phyloP scores from a whole-genome alignment of 768 basidiomycete species.

The Paxillus involutus region DNA sequence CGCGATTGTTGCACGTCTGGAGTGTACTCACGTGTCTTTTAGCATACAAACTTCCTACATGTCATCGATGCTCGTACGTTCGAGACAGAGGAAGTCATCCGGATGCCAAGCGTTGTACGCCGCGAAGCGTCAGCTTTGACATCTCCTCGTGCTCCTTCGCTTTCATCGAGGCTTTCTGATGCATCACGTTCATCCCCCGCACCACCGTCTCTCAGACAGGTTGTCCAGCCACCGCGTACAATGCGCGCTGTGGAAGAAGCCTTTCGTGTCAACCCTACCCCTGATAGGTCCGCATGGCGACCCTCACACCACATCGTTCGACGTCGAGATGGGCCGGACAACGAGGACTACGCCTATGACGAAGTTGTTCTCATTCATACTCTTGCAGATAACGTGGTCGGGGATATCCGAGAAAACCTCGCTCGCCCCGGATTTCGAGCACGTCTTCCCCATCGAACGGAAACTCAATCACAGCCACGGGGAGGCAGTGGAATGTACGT shows the following conservation, averaged over 20 bases:
- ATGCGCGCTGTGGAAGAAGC: conserved; percentile 57
- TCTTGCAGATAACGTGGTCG: conserved; percentile 52
- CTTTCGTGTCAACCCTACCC: conserved; percentile 40
- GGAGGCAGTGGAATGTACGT: conserved; percentile 9
- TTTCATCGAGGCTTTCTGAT: conserved; percentile 12
- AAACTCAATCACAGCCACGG: conserved; percentile 25
- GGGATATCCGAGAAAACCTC: conserved; percentile 57
- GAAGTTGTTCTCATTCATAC: conserved; percentile 56
- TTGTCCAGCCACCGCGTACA: conserved; percentile 30
- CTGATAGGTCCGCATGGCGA: conserved; percentile 18
- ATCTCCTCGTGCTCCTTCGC: conserved; percentile 10
- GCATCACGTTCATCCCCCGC: conserved; percentile 8
- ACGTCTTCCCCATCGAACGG: conserved; percentile 26
- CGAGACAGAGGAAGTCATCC: conserved; percentile 69
- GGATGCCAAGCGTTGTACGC: conserved; percentile 45
- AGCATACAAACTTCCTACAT: conserved; percentile 85
- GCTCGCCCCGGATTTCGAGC: conserved; percentile 47
- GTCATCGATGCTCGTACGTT: conserved; percentile 87
- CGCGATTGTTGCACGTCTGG: not conserved
- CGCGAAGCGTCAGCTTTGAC: conserved; percentile 13
- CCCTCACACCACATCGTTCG: conserved; percentile 19
- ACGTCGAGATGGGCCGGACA: conserved; percentile 26
- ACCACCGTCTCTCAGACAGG: conserved; percentile 13
- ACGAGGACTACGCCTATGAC: conserved; percentile 37
- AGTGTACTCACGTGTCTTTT: conserved; percentile 10